These are phyloP conservation scores for Scenedesmus sp. DNA, from an alignment of 163 green algal species.

Conservation along the genomic window DNA sequence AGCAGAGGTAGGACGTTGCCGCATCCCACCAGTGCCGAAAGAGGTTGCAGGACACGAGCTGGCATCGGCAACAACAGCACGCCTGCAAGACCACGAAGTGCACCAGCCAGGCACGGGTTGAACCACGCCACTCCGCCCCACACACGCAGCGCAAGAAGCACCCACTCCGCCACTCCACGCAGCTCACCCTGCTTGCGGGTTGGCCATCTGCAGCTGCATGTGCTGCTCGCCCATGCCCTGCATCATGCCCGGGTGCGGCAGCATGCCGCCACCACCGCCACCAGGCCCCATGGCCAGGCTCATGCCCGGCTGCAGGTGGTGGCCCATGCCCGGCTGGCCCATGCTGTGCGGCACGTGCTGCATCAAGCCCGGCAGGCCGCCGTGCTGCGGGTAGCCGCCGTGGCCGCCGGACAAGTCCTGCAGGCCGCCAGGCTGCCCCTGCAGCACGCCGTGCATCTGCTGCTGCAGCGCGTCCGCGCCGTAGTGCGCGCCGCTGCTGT, in stretches of 20 bases:
- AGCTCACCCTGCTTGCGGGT: slow-evolving; percentile 17
- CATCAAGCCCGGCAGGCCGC: not conserved
- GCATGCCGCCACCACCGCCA: not conserved
- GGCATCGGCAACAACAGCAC: too few relatives aligned
- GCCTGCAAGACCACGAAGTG: too few relatives aligned
- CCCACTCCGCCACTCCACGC: not conserved
- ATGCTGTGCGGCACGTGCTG: slow-evolving; percentile 19
- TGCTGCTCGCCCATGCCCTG: slow-evolving; percentile 22
- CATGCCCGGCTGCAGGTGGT: slow-evolving; percentile 32
- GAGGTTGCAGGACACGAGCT: too few relatives aligned
- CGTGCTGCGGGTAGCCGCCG: not conserved
- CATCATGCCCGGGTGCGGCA: slow-evolving; percentile 19
- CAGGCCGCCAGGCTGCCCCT: slow-evolving; percentile 17
- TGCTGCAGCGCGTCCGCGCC: slow-evolving; percentile 23
- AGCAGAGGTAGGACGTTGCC: too few relatives aligned
- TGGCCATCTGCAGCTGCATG: slow-evolving; percentile 16
- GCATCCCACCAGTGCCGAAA: too few relatives aligned
- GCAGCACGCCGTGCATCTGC: not conserved
- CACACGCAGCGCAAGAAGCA: not conserved
- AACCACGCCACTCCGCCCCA: not conserved
- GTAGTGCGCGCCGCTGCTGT: not conserved
- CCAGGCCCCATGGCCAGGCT: slow-evolving; percentile 17
- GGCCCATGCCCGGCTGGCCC: slow-evolving; percentile 26
- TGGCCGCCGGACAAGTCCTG: not conserved
- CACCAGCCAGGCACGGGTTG: too few relatives aligned